Conservation (phyloP, 805 yeast genomes). For the Danielia reshetovae region DNA sequence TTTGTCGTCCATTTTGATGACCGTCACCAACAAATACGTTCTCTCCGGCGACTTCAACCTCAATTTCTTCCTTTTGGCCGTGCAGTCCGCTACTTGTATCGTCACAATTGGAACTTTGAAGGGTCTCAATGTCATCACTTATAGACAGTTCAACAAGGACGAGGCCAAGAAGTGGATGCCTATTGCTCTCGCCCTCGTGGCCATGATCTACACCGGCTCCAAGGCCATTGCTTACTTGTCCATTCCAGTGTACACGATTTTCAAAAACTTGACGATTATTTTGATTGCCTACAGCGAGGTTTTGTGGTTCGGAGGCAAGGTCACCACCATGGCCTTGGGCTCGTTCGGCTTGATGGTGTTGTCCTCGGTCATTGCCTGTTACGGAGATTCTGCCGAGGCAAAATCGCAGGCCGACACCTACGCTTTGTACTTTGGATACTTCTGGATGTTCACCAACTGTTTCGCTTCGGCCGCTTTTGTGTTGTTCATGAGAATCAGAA, state of each 20-base stretch:
- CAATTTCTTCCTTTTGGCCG: slow-evolving; percentile 85
- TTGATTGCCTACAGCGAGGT: slow-evolving; percentile 98
- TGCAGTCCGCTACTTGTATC: slow-evolving; percentile 84
- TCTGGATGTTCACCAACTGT: slow-evolving; percentile 97
- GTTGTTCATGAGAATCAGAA: slow-evolving; percentile 94
- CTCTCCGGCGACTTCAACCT: slow-evolving; percentile 72
- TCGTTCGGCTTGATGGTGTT: slow-evolving; percentile 90
- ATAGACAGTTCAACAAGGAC: slow-evolving; percentile 76
- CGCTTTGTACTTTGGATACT: slow-evolving; percentile 67
- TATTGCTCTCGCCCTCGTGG: slow-evolving; percentile 80
- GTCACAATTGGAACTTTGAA: slow-evolving; percentile 70
- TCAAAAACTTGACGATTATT: slow-evolving; percentile 95
- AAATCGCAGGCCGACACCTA: slow-evolving; percentile 38
- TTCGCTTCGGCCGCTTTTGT: slow-evolving; percentile 92
- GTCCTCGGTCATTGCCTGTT: slow-evolving; percentile 93
- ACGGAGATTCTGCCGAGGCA: slow-evolving; percentile 64
- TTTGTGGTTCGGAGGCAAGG: slow-evolving; percentile 91
- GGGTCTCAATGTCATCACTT: slow-evolving; percentile 70
- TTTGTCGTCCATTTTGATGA: slow-evolving; percentile 92
- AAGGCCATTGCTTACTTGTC: slow-evolving; percentile 89
- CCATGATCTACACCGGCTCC: slow-evolving; percentile 94
- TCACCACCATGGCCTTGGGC: slow-evolving; percentile 83
- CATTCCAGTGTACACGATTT: slow-evolving; percentile 95
- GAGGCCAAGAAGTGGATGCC: slow-evolving; percentile 98
- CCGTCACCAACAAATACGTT: slow-evolving; percentile 94